A percentile compares a stretch with the other conserved stretches of the same genome.
Evolutionary conservation across 495 filamentous ascomycete species (phyloP).

Genomic region (Jackrogersella minutella): DNA sequence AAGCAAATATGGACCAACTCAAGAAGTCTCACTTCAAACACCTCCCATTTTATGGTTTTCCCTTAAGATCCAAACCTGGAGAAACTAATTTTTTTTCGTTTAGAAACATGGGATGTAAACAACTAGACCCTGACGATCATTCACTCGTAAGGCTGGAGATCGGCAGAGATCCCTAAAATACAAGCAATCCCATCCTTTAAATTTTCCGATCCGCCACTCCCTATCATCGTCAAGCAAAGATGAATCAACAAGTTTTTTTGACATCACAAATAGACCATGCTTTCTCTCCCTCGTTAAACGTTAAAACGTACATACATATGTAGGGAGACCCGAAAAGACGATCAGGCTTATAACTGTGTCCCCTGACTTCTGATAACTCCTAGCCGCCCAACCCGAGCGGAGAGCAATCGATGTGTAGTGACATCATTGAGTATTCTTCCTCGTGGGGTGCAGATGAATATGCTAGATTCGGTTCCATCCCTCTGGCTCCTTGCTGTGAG

Average conservation of each 20-base stretch:
- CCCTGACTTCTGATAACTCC: not conserved
- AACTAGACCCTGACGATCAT: slow-evolving; percentile 38
- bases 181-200: slow-evolving; percentile 2
- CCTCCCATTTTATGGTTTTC: no score
- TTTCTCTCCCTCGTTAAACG: not conserved
- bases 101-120: no score
- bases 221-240: not conserved
- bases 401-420: slow-evolving; percentile 16
- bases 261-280: not conserved
- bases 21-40: no score
- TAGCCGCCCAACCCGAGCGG: not conserved
- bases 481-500: not conserved
- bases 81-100: no score
- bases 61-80: no score
- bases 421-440: slow-evolving; percentile 22
- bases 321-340: not conserved
- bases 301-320: no score
- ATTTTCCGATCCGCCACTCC: not conserved
- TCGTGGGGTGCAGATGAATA: slow-evolving; percentile 26
- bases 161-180: slow-evolving; percentile 3
- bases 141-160: slow-evolving; percentile 24
- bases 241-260: not conserved
- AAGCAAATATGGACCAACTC: no score
- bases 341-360: not conserved
- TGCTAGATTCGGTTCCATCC: slow-evolving; percentile 10